phyloP scores from a whole-genome alignment of 345 rosid genomes.

The Lepidium sativum region DNA sequence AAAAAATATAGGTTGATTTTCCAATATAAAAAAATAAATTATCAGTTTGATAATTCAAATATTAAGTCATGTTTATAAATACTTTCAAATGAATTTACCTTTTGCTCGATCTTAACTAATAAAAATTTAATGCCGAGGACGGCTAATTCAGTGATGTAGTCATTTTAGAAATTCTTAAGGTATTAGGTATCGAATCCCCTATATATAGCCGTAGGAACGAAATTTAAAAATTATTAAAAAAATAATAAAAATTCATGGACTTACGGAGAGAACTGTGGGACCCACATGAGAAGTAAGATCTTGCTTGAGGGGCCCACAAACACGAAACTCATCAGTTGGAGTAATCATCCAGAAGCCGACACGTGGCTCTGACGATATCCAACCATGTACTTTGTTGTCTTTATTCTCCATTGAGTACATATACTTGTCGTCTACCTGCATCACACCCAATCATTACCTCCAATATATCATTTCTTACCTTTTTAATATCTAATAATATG shows the following conservation, averaged over 20 bases:
- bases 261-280: constrained; percentile 55
- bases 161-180: too few species aligned
- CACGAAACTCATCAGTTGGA: constrained; percentile 58
- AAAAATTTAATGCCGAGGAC: too few species aligned
- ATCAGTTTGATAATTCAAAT: too few species aligned
- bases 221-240: too few species aligned
- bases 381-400: constrained; percentile 67
- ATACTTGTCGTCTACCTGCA: constrained; percentile 89
- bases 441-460: background rate
- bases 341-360: constrained; percentile 92
- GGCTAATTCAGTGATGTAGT: too few species aligned
- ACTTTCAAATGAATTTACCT: too few species aligned
- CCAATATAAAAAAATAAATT: too few species aligned
- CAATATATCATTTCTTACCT: background rate
- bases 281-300: constrained; percentile 87
- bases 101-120: too few species aligned
- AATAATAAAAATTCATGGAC: background rate
- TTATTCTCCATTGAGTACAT: constrained; percentile 54
- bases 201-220: too few species aligned
- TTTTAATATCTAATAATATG: background rate
- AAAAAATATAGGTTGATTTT: too few species aligned
- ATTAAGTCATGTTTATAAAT: too few species aligned
- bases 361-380: constrained; percentile 45
- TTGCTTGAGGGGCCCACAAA: constrained; percentile 71
- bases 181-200: too few species aligned